These are phyloP conservation scores for Coix lacrymajobi DNA, from an alignment of 176 grass and related monocot genomes.

Conservation along the genomic window DNA sequence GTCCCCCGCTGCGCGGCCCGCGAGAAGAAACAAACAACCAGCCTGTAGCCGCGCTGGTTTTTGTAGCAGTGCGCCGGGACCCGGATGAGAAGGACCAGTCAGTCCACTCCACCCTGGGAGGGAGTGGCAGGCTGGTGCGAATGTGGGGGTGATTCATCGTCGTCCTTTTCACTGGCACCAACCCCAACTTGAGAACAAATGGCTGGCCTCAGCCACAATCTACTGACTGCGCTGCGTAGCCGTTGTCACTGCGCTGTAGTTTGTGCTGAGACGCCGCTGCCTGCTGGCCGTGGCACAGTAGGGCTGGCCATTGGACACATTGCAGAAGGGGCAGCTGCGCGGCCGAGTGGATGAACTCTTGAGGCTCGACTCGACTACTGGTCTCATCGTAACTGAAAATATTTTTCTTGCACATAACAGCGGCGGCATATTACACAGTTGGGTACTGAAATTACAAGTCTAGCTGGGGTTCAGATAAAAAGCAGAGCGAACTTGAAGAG, in stretches of 20 bases:
- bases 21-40: not conserved
- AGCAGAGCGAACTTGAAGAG: conserved; percentile 30
- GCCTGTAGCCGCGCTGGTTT: conserved; percentile 18
- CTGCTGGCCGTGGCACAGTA: not conserved
- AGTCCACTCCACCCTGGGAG: conserved; percentile 2
- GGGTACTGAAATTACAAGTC: conserved; percentile 42
- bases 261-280: not conserved
- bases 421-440: conserved; percentile 8
- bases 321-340: not conserved
- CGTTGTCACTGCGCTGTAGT: not conserved
- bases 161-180: not conserved
- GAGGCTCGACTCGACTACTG: not conserved
- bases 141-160: conserved; percentile 7
- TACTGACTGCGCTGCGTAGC: not conserved
- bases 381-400: not conserved
- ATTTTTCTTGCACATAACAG: not conserved
- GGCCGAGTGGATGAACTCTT: not conserved
- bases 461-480: conserved; percentile 10
- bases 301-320: not conserved
- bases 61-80: conserved; percentile 6
- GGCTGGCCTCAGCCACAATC: not conserved
- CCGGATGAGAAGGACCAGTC: conserved; percentile 3
- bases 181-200: not conserved
- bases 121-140: not conserved
- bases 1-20: not conserved